phyloP scores from a whole-genome alignment of 2,329 filamentous ascomycete species.

The Elsinoe necatrix region DNA sequence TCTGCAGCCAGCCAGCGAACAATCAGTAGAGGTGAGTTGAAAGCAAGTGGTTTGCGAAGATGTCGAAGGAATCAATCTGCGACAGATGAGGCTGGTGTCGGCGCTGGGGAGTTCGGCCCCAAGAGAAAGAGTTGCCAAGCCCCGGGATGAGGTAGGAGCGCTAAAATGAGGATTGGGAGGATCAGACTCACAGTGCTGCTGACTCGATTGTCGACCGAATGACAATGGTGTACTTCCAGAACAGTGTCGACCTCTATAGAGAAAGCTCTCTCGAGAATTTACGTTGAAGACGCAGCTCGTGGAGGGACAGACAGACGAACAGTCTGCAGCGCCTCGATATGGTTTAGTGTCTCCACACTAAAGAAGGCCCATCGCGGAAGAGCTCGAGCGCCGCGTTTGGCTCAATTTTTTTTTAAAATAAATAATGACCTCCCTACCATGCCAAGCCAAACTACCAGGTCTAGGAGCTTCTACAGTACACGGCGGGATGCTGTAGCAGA shows the following conservation, averaged over 20 bases:
- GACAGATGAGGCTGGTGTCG: conserved; percentile 13
- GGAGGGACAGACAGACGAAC: background rate
- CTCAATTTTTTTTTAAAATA: conserved; percentile 4
- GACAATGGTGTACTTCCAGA: background rate
- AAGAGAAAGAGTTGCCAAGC: conserved; percentile 6
- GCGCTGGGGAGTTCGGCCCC: conserved; percentile 6
- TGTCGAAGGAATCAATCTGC: background rate
- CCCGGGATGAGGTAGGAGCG: conserved; percentile 1
- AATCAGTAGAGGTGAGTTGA: background rate
- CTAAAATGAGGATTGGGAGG: conserved; percentile 4
- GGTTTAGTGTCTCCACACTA: conserved; percentile 4
- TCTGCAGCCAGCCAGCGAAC: conserved; percentile 1
- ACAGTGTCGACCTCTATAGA: background rate
- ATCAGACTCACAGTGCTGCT: background rate
- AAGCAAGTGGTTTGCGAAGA: background rate
- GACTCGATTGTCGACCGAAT: background rate
- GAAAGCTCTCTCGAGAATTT: conserved; percentile 6
- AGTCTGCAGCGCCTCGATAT: background rate
- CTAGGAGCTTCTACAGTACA: background rate
- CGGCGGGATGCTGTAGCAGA: background rate
- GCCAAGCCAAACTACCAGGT: too few relatives aligned
- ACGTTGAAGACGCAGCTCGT: background rate
- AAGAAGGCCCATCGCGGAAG: background rate
- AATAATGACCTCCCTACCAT: conserved; percentile 4
- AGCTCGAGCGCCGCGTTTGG: conserved; percentile 5